Conservation (phyloP, 768 basidiomycete genomes). For the Termitomyces sp. region DNA sequence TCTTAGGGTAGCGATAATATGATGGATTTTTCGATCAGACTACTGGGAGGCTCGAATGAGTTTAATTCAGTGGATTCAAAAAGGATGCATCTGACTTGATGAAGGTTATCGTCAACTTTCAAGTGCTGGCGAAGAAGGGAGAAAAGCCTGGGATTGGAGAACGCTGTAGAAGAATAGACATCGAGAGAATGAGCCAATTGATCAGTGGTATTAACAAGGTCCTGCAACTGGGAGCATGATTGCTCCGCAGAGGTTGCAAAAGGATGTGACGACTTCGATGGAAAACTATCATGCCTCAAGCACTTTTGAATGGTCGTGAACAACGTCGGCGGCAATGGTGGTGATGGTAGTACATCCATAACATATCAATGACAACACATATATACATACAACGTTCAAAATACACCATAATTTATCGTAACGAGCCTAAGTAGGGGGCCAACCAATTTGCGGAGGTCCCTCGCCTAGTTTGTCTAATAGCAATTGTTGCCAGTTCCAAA, state of each 20-base stretch:
- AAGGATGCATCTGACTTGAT: conserved; percentile 36
- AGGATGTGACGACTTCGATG: conserved; percentile 33
- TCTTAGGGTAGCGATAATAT: conserved; percentile 41
- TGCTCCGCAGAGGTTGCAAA: conserved; percentile 38
- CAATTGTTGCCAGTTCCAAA: conserved; percentile 30
- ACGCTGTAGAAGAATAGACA: conserved; percentile 40
- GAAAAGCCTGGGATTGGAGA: conserved; percentile 60
- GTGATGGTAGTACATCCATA: conserved; percentile 17
- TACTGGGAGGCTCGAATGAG: conserved; percentile 21
- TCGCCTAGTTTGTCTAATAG: conserved; percentile 42
- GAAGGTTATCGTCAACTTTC: conserved; percentile 42
- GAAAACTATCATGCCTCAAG: conserved; percentile 29
- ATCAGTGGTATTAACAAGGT: conserved; percentile 44
- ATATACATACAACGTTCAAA: conserved; percentile 1
- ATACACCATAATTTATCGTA: neutral
- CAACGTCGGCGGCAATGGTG: conserved; percentile 26
- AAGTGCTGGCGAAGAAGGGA: conserved; percentile 65
- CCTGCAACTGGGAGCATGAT: conserved; percentile 38
- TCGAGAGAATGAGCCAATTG: conserved; percentile 51
- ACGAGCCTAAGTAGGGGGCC: conserved; percentile 31
- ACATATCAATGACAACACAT: neutral
- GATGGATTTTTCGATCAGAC: conserved; percentile 50
- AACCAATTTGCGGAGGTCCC: conserved; percentile 19
- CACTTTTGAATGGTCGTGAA: conserved; percentile 39
- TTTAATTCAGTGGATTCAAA: neutral